phyloP scores from a whole-genome alignment of 129 eudicot genomes.

The Pseudognaphalium luteoalbum region DNA sequence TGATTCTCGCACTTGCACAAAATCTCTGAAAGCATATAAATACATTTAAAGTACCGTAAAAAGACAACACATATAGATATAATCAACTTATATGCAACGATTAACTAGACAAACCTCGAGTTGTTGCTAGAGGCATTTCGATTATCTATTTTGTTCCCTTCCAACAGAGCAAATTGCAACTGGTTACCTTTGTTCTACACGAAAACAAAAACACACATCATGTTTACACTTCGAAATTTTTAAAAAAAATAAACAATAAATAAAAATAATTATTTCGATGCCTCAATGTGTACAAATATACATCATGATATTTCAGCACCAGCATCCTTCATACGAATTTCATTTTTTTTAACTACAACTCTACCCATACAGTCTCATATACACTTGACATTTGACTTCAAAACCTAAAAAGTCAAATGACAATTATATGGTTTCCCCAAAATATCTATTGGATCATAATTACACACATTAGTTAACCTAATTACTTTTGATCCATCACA shows the following conservation, averaged over 20 bases:
- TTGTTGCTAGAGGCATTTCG: slow-evolving; percentile 38
- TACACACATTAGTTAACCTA: background rate
- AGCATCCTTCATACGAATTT: no score
- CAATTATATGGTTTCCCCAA: background rate
- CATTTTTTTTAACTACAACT: no score
- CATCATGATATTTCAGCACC: background rate
- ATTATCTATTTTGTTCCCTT: slow-evolving; percentile 31
- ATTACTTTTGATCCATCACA: background rate
- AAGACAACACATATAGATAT: background rate
- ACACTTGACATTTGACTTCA: no score
- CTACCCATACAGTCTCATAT: no score
- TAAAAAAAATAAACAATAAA: no score
- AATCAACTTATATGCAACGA: background rate
- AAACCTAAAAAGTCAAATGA: no score
- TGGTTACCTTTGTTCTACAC: slow-evolving; percentile 51
- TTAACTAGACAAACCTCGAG: slow-evolving; percentile 36
- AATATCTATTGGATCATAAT: background rate
- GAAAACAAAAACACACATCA: background rate
- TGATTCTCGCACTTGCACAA: slow-evolving; percentile 60
- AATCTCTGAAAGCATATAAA: slow-evolving; percentile 47
- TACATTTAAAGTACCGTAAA: background rate
- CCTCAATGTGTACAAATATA: background rate
- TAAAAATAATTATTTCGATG: background rate
- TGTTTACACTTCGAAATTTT: background rate
- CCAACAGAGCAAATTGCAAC: slow-evolving; percentile 46